Percentiles rank a stretch among this genome's conserved stretches.
Conservation (phyloP, 345 rosid genomes). For the Eucalyptus tenuipes region DNA sequence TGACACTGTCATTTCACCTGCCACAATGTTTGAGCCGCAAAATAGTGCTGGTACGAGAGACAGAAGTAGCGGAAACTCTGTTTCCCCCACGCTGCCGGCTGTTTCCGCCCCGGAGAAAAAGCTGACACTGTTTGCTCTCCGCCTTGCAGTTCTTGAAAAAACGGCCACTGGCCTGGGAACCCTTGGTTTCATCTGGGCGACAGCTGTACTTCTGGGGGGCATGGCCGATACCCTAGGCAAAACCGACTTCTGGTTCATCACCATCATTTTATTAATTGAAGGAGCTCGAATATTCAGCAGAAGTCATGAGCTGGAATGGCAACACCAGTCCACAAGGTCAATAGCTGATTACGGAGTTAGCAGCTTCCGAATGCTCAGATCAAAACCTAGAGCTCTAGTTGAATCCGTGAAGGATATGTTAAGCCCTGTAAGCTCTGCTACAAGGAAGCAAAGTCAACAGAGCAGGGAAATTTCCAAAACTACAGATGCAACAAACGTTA, state of each 20-base stretch:
- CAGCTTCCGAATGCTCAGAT: conserved; percentile 48
- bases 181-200: not conserved
- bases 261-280: not conserved
- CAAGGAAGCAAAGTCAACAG: not conserved
- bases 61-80: not conserved
- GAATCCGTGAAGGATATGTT: conserved; percentile 2
- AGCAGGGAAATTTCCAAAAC: not conserved
- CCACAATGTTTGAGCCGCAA: not conserved
- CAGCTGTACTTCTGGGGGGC: not conserved
- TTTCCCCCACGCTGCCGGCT: not conserved
- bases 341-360: not conserved
- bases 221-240: not conserved
- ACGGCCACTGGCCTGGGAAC: not conserved
- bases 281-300: not conserved
- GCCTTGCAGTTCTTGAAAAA: not conserved
- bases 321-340: not conserved
- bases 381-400: conserved; percentile 20
- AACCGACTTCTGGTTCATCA: not conserved
- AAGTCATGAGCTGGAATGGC: not conserved
- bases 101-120: not conserved
- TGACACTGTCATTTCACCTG: not conserved
- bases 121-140: not conserved
- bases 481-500: not conserved
- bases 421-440: not conserved
- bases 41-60: not conserved